Percentiles rank a stretch among this genome's conserved stretches.
phyloP scores from a whole-genome alignment of 2,329 filamentous ascomycete genomes.

The Apiospora phragmitis region DNA sequence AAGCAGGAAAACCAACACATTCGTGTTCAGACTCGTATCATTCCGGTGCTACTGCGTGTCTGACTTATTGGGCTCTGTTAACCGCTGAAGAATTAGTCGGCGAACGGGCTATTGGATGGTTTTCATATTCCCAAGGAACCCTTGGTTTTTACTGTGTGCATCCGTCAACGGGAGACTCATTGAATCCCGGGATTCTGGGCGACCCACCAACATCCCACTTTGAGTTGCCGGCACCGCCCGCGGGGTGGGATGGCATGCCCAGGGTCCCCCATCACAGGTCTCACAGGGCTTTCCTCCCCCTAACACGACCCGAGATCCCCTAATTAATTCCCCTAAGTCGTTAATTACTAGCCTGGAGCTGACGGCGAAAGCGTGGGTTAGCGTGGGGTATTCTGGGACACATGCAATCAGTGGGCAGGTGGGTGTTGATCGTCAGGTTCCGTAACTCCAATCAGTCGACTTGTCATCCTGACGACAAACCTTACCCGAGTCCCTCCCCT shows the following conservation, averaged over 20 bases:
- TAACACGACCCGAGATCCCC: neutral
- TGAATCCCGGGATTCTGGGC: conserved; percentile 2
- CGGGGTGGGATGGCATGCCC: neutral
- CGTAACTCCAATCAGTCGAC: neutral
- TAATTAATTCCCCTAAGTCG: neutral
- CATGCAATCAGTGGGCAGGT: neutral
- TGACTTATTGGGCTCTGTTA: neutral
- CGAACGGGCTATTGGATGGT: neutral
- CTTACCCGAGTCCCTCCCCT: neutral
- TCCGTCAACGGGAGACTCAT: neutral
- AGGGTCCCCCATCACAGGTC: neutral
- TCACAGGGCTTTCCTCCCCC: neutral
- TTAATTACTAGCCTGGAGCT: neutral
- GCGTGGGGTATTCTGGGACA: neutral
- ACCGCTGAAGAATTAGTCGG: neutral
- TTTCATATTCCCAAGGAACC: neutral
- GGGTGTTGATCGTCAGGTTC: conserved; percentile 1
- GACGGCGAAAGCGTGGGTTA: neutral
- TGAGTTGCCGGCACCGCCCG: neutral
- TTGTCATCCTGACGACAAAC: neutral
- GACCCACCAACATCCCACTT: conserved; percentile 8
- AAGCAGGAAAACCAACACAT: neutral
- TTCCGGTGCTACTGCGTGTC: neutral
- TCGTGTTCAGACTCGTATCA: neutral
- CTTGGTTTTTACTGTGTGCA: neutral